Evolutionary conservation across 179 eudicot species (phyloP).

Genomic region (Carnegiea gigantea): DNA sequence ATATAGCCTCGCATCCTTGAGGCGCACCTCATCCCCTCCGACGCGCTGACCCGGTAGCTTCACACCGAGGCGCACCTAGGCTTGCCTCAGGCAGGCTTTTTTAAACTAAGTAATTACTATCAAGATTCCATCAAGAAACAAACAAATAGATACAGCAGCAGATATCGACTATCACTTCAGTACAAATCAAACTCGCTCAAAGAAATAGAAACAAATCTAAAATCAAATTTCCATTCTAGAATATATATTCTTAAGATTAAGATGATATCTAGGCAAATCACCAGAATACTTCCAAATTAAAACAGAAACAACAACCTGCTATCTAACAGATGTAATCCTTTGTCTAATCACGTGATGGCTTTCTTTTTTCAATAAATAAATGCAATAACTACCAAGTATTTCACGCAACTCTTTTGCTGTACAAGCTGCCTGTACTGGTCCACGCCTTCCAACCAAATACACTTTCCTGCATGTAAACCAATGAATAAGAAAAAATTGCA

Average conservation of each 20-base stretch:
- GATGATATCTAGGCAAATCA: background rate
- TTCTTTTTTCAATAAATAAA: background rate
- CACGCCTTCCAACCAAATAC: constrained; percentile 95
- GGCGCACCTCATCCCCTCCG: no score
- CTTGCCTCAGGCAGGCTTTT: no score
- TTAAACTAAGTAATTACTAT: no score
- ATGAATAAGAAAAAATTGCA: constrained; percentile 9
- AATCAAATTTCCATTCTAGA: background rate
- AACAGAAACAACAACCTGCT: background rate
- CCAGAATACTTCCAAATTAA: background rate
- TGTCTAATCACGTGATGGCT: background rate
- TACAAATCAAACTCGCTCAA: background rate
- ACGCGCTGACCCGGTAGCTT: no score
- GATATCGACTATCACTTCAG: background rate
- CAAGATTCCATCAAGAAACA: background rate
- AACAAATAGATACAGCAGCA: constrained; percentile 4
- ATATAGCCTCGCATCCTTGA: no score
- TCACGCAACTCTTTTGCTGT: constrained; percentile 98
- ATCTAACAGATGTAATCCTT: background rate
- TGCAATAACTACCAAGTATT: constrained; percentile 58
- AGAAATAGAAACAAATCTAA: background rate
- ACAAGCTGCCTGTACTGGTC: constrained; percentile 98
- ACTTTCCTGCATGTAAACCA: constrained; percentile 58
- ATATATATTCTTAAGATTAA: background rate
- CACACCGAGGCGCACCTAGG: no score